Conservation (phyloP, 108 stramenopile genomes). For the Hondaea fermentalgiana region DNA sequence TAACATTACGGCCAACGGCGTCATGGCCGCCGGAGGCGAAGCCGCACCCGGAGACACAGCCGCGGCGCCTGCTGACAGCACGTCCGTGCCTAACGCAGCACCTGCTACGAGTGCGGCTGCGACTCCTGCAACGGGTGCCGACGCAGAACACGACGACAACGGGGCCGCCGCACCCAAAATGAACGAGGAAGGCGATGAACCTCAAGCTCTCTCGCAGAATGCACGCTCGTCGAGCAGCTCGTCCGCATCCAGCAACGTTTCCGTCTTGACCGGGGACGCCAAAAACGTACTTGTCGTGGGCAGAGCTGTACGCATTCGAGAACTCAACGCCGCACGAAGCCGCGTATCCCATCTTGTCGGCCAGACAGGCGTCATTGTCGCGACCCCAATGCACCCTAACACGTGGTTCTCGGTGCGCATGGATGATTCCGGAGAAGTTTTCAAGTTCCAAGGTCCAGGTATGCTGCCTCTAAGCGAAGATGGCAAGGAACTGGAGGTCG, state of each 20-base stretch:
- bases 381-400: background rate
- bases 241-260: background rate
- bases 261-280: background rate
- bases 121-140: too few species aligned
- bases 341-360: background rate
- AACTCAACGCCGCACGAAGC: background rate
- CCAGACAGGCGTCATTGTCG: background rate
- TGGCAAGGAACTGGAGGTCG: background rate
- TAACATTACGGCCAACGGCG: background rate
- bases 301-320: background rate
- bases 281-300: background rate
- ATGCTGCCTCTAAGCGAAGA: background rate
- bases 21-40: background rate
- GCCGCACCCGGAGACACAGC: background rate
- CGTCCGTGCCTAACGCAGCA: background rate
- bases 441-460: background rate
- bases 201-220: background rate
- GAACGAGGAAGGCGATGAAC: background rate
- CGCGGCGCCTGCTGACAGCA: background rate
- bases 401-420: constrained; percentile 8
- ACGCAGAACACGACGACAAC: too few species aligned
- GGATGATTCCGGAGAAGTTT: background rate
- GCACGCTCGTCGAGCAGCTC: background rate
- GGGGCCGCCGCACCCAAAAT: background rate
- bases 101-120: background rate